Evolutionary conservation across 495 filamentous ascomycete species (phyloP), one percentile per base, ranked within the genome.

Genomic region (Penicillium simplicissimum): DNA sequence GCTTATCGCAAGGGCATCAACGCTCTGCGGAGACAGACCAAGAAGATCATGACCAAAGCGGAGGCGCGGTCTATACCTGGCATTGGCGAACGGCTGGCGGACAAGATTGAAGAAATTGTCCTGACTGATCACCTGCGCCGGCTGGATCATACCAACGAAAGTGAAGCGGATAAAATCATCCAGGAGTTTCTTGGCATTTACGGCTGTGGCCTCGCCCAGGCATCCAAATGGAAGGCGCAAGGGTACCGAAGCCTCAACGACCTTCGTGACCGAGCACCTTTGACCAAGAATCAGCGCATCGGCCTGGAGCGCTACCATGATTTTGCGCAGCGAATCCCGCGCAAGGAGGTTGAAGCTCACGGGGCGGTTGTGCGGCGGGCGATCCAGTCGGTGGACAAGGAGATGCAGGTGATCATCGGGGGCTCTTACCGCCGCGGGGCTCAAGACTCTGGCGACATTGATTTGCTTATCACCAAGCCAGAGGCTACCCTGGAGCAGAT

Each of bases 101-200:
- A 82, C 42, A 97, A 97, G 67, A 97, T 98, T 57, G 89, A 96
- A 67, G 95, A 98, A 68, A 97, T 97, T 51, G 92, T 85, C 6
- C 71, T 74, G 55, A 97, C 94, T 0, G 85, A 93, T 67, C 79
- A 79, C 14, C 85, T 98, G 0, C 82, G 85, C 19, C 86, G 89
- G 38, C 80, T 97, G 3, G 90, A 96, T 0, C 82, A 84, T 64
- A 81, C 88, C 0, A 84, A 81, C 55, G 66, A 76, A 14, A 88
- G 94, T n/a, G 82, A 87, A 0, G 78, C 80, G 14, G 88, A 92
- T 67, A 72, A 74, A 2, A 74, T 83, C 0, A 72, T 97, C 15
- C 85, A 86, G 35, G 62, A 79, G 2, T 97, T 97, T 65, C 74
- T 91, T 17, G 82, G 87, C 0, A 84, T 97, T 14, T 97, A 97